Evolutionary conservation across 2,329 filamentous ascomycete genomes (phyloP).

Genomic region (Ceratocystis destructans): DNA sequence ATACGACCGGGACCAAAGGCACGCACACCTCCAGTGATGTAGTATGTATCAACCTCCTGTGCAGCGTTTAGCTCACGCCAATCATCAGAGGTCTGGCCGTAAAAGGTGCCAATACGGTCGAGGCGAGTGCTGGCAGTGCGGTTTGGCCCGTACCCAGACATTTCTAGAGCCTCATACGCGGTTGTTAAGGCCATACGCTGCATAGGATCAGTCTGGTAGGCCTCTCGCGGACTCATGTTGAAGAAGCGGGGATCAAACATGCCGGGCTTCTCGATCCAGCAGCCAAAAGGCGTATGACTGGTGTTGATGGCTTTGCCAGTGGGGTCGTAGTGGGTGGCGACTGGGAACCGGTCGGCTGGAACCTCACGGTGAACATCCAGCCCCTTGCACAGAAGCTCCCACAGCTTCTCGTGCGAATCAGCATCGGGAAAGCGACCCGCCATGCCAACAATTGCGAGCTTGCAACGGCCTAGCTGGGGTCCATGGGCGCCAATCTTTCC

Average conservation of each 20-base stretch:
- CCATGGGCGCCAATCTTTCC: slow-evolving; percentile 35
- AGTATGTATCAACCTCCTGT: slow-evolving; percentile 49
- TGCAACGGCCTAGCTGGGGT: slow-evolving; percentile 37
- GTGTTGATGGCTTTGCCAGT: slow-evolving; percentile 56
- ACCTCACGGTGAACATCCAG: slow-evolving; percentile 51
- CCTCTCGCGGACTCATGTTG: slow-evolving; percentile 70
- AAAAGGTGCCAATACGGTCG: slow-evolving; percentile 54
- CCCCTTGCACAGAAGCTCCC: slow-evolving; percentile 54
- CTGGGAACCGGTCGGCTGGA: slow-evolving; percentile 54
- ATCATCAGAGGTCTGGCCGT: slow-evolving; percentile 64
- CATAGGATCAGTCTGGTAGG: slow-evolving; percentile 60
- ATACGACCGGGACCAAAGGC: slow-evolving; percentile 47
- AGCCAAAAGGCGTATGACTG: slow-evolving; percentile 54
- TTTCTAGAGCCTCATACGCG: slow-evolving; percentile 68
- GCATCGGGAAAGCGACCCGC: slow-evolving; percentile 33
- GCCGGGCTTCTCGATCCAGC: slow-evolving; percentile 55
- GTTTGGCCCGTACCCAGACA: slow-evolving; percentile 56
- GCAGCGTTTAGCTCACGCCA: slow-evolving; percentile 65
- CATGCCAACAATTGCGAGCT: slow-evolving; percentile 68
- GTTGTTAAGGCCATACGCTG: slow-evolving; percentile 60
- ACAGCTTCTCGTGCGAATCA: slow-evolving; percentile 33
- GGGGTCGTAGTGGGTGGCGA: slow-evolving; percentile 51
- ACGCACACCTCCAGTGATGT: slow-evolving; percentile 36
- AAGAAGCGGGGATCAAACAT: slow-evolving; percentile 68
- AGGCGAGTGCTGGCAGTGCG: slow-evolving; percentile 50